Percentiles rank a stretch among this genome's conserved stretches.
Evolutionary conservation across 2,329 filamentous ascomycete species (phyloP).

Genomic region (Ceratocystis eucalypticola): DNA sequence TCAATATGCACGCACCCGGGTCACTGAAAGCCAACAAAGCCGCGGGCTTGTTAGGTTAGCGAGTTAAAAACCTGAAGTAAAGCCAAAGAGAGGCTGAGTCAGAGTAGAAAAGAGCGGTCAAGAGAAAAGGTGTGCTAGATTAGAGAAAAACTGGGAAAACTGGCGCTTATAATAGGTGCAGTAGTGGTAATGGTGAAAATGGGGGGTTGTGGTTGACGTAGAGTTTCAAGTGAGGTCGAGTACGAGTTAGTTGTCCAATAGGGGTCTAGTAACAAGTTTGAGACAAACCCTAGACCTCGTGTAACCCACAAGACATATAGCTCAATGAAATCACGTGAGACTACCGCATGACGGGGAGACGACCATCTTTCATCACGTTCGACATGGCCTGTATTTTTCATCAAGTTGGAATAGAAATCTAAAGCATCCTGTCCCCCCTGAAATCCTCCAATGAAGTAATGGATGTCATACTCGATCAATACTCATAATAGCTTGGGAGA

Average conservation of each 20-base stretch:
- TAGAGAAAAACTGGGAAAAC: background rate
- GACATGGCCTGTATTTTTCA: constrained; percentile 1
- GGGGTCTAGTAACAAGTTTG: background rate
- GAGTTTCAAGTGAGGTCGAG: background rate
- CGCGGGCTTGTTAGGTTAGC: background rate
- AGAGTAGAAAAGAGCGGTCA: background rate
- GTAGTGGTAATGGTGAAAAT: background rate
- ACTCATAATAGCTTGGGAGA: background rate
- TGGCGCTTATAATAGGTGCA: background rate
- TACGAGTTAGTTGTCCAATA: constrained; percentile 1
- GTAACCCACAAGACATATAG: background rate
- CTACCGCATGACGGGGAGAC: background rate
- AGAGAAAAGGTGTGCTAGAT: background rate
- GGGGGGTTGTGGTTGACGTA: background rate
- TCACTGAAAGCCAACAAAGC: background rate
- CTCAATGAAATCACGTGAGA: background rate
- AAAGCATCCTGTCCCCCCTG: background rate
- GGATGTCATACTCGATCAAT: background rate
- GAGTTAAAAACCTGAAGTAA: background rate
- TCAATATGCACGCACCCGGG: background rate
- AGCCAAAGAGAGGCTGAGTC: background rate
- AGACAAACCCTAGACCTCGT: background rate
- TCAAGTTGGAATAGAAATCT: background rate
- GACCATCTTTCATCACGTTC: background rate
- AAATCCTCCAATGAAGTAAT: background rate